Evolutionary conservation across 257 asterid genomes (phyloP).

Genomic region (Capsicum baccatum): DNA sequence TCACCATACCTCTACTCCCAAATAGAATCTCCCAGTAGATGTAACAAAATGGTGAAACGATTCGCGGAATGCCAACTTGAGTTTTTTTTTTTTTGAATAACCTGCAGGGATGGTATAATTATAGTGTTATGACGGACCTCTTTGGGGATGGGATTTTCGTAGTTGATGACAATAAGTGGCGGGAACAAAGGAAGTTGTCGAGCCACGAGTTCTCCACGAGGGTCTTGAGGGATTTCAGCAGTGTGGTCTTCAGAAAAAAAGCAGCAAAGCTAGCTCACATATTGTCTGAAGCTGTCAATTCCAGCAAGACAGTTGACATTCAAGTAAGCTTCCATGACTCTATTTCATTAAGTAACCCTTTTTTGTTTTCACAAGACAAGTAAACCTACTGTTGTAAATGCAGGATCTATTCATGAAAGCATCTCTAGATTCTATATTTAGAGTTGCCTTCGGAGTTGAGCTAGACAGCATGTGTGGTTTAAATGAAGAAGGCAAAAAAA

Average conservation of each 20-base stretch:
- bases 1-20: too few species aligned
- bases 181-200: slow-evolving; percentile 50
- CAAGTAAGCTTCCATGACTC: slow-evolving; percentile 51
- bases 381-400: slow-evolving; percentile 16
- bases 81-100: background rate
- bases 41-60: background rate
- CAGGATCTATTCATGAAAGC: slow-evolving; percentile 67
- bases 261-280: slow-evolving; percentile 43
- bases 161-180: slow-evolving; percentile 54
- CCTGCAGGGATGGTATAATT: too few species aligned
- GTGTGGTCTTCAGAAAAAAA: slow-evolving; percentile 44
- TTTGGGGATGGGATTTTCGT: slow-evolving; percentile 56
- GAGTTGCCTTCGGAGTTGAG: slow-evolving; percentile 63
- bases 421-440: slow-evolving; percentile 59
- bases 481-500: slow-evolving; percentile 53
- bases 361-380: slow-evolving; percentile 8
- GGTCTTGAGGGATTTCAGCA: slow-evolving; percentile 50
- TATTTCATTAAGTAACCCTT: background rate
- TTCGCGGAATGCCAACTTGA: background rate
- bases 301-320: slow-evolving; percentile 36
- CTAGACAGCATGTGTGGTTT: slow-evolving; percentile 63
- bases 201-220: slow-evolving; percentile 54
- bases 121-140: slow-evolving; percentile 38
- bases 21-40: background rate
- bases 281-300: slow-evolving; percentile 38